Conservation (phyloP, 1,284 basidiomycete species). For the Irpex lacteus region DNA sequence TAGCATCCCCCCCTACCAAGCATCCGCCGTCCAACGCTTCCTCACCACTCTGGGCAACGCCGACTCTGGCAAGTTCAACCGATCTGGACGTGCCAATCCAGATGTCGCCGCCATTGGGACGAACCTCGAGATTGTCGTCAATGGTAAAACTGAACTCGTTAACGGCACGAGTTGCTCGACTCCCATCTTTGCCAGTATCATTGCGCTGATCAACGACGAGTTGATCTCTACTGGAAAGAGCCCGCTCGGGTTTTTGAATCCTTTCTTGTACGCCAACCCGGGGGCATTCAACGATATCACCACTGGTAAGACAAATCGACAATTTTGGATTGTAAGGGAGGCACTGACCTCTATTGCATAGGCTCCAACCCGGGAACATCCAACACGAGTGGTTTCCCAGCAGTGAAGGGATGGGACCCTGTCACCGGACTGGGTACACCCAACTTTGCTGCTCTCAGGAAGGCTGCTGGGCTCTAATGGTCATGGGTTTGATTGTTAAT, state of each 20-base stretch:
- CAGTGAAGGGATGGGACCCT: slow-evolving; percentile 3
- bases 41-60: slow-evolving; percentile 1
- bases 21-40: slow-evolving; percentile 1
- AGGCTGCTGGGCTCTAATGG: slow-evolving; percentile 19
- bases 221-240: slow-evolving; percentile 38
- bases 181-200: slow-evolving; percentile 45
- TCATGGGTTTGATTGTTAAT: background rate
- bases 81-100: slow-evolving; percentile 20
- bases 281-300: slow-evolving; percentile 21
- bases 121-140: slow-evolving; percentile 16
- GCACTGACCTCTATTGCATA: background rate
- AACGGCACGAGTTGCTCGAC: slow-evolving; percentile 34
- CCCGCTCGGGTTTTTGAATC: slow-evolving; percentile 60
- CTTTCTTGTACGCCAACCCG: slow-evolving; percentile 42
- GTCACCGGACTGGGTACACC: slow-evolving; percentile 35
- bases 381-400: slow-evolving; percentile 1
- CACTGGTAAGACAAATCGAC: background rate
- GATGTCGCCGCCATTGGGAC: slow-evolving; percentile 27
- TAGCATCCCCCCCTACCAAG: slow-evolving; percentile 2
- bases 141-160: slow-evolving; percentile 34
- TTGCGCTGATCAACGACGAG: slow-evolving; percentile 62
- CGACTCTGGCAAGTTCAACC: slow-evolving; percentile 6
- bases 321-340: background rate
- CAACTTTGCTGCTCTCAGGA: slow-evolving; percentile 29
- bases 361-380: background rate